phyloP scores from a whole-genome alignment of 352 stramenopile species.

The Phytophthora quininea region DNA sequence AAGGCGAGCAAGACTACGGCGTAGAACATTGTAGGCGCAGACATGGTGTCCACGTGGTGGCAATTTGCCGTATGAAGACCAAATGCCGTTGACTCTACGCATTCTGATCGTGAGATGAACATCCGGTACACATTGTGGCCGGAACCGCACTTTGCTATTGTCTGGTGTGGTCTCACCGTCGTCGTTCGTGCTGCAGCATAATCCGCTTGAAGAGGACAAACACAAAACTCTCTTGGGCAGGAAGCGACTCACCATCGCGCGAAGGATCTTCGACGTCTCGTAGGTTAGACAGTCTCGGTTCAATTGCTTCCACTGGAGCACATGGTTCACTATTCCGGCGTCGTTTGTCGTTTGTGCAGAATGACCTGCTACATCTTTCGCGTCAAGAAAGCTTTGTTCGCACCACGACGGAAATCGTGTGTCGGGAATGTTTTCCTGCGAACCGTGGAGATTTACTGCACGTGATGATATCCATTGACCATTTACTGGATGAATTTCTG shows the following conservation, averaged over 20 bases:
- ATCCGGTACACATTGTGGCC: neutral
- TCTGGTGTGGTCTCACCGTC: neutral
- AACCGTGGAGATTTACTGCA: too few relatives aligned
- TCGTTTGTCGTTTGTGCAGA: too few relatives aligned
- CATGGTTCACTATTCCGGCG: neutral
- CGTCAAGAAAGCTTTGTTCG: too few relatives aligned
- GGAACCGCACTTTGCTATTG: neutral
- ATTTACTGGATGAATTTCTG: too few relatives aligned
- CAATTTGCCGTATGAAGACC: neutral
- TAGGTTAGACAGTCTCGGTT: neutral
- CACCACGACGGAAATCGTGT: too few relatives aligned
- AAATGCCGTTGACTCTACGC: neutral
- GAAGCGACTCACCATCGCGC: conserved; percentile 17
- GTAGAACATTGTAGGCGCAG: neutral
- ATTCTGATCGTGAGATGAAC: neutral
- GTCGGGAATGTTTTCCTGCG: too few relatives aligned
- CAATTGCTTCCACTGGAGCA: neutral
- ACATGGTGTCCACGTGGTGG: conserved; percentile 1
- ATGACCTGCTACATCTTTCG: too few relatives aligned
- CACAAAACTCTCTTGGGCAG: conserved; percentile 5
- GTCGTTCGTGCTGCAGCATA: neutral
- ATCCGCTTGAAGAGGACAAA: neutral
- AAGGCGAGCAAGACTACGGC: conserved; percentile 3
- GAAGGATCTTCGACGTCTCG: neutral
- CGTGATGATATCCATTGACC: too few relatives aligned